phyloP scores from a whole-genome alignment of 345 rosid species.

The Eucalyptus sp. region DNA sequence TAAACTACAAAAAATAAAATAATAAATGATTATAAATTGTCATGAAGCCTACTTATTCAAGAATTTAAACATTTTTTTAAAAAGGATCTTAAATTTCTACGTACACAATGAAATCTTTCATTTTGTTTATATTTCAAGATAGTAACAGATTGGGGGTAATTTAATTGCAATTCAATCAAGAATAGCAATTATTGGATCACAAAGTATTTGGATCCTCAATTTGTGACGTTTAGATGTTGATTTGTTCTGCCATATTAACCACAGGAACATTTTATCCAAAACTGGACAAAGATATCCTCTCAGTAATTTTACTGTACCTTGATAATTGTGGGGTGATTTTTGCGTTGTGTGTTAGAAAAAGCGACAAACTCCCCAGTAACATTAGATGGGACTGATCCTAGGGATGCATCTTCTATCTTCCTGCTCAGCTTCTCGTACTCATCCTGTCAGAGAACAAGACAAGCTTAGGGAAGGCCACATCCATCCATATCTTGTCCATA shows the following conservation, averaged over 20 bases:
- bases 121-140: too few species aligned
- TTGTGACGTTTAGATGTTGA: not conserved
- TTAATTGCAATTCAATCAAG: not conserved
- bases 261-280: not conserved
- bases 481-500: not conserved
- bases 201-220: not conserved
- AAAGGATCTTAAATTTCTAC: not conserved
- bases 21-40: too few species aligned
- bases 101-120: too few species aligned
- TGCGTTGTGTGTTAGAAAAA: slow-evolving; percentile 20
- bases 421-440: slow-evolving; percentile 32
- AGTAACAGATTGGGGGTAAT: too few species aligned
- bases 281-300: not conserved
- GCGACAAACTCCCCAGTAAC: slow-evolving; percentile 16
- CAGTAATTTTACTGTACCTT: slow-evolving; percentile 17
- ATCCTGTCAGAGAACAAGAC: slow-evolving; percentile 9
- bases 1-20: too few species aligned
- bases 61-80: too few species aligned
- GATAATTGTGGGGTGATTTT: slow-evolving; percentile 44
- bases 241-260: not conserved
- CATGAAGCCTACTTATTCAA: too few species aligned
- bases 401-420: slow-evolving; percentile 24
- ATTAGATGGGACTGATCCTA: not conserved
- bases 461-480: not conserved
- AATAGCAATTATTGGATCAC: not conserved